Percentiles rank a stretch among this genome's conserved stretches.
Conservation (phyloP, 2,329 filamentous ascomycete genomes). For the Colletotrichum destructivum region DNA sequence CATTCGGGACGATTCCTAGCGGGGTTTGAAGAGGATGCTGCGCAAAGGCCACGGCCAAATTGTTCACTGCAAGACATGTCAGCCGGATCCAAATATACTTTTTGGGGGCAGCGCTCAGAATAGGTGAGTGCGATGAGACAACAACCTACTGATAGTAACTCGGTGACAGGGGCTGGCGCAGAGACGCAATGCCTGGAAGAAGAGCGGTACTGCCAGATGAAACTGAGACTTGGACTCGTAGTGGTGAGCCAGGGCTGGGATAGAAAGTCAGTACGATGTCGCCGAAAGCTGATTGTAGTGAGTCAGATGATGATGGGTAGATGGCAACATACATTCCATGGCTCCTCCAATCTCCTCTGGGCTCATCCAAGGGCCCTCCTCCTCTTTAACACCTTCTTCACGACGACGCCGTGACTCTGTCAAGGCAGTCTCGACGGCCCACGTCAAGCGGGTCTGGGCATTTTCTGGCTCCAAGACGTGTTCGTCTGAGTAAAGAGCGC, state of each 20-base stretch:
- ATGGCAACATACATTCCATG: slow-evolving; percentile 71
- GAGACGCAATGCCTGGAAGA: slow-evolving; percentile 85
- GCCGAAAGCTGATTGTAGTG: neutral
- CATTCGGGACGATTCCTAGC: slow-evolving; percentile 31
- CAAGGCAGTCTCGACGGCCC: slow-evolving; percentile 85
- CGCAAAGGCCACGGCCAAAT: slow-evolving; percentile 80
- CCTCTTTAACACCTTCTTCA: slow-evolving; percentile 77
- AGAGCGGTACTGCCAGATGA: slow-evolving; percentile 87
- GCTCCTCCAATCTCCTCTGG: slow-evolving; percentile 81
- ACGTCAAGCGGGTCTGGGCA: slow-evolving; percentile 82
- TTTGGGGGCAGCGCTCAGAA: neutral
- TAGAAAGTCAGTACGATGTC: slow-evolving; percentile 47
- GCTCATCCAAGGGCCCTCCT: slow-evolving; percentile 80
- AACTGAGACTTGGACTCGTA: slow-evolving; percentile 83
- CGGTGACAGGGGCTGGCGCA: slow-evolving; percentile 80
- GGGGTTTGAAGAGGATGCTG: slow-evolving; percentile 69
- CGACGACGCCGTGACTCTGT: slow-evolving; percentile 80
- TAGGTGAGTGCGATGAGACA: slow-evolving; percentile 19
- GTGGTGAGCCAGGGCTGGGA: slow-evolving; percentile 78
- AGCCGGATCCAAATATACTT: slow-evolving; percentile 15
- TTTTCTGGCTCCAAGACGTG: slow-evolving; percentile 81
- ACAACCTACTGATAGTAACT: slow-evolving; percentile 78
- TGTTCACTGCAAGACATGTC: slow-evolving; percentile 74
- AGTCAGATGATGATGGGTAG: slow-evolving; percentile 1
- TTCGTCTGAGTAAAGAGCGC: slow-evolving; percentile 83